These are phyloP conservation scores for Suhomyces taliae DNA, from an alignment of 1,139 yeast genomes.

Conservation along the genomic window DNA sequence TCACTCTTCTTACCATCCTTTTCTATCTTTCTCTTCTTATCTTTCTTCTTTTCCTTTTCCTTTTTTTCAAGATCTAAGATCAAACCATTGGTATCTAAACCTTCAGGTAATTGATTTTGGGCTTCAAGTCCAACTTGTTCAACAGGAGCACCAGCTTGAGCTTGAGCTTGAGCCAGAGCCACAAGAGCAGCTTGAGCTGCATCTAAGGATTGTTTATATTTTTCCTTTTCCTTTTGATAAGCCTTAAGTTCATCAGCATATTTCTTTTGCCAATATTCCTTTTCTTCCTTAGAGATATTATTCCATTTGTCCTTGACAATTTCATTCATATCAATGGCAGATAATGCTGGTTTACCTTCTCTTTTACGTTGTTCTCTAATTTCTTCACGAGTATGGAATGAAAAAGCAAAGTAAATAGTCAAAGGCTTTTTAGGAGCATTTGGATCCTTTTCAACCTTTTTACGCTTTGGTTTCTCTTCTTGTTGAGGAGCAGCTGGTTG, in stretches of 20 bases:
- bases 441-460: constrained; percentile 56
- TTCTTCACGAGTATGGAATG: constrained; percentile 60
- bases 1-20: constrained; percentile 18
- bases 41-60: constrained; percentile 26
- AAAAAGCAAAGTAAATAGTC: constrained; percentile 80
- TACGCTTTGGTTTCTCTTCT: constrained; percentile 43
- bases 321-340: constrained; percentile 75
- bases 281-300: constrained; percentile 62
- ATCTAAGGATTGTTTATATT: constrained; percentile 55
- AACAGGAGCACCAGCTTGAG: constrained; percentile 1
- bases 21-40: constrained; percentile 24
- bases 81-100: constrained; percentile 1
- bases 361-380: constrained; percentile 65
- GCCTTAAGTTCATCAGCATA: constrained; percentile 64
- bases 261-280: constrained; percentile 72
- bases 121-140: constrained; percentile 5
- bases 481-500: constrained; percentile 10
- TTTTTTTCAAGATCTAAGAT: constrained; percentile 8
- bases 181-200: constrained; percentile 11
- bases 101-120: neutral
- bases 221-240: constrained; percentile 65
- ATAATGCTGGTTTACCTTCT: constrained; percentile 59
- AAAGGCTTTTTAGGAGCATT: constrained; percentile 67
- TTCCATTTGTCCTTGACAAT: constrained; percentile 81
- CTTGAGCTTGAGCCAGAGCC: constrained; percentile 10